A percentile compares a stretch with the other conserved stretches of the same genome.
Evolutionary conservation across 768 basidiomycete species (phyloP).

Genomic region (Rhodotorula paludigena): DNA sequence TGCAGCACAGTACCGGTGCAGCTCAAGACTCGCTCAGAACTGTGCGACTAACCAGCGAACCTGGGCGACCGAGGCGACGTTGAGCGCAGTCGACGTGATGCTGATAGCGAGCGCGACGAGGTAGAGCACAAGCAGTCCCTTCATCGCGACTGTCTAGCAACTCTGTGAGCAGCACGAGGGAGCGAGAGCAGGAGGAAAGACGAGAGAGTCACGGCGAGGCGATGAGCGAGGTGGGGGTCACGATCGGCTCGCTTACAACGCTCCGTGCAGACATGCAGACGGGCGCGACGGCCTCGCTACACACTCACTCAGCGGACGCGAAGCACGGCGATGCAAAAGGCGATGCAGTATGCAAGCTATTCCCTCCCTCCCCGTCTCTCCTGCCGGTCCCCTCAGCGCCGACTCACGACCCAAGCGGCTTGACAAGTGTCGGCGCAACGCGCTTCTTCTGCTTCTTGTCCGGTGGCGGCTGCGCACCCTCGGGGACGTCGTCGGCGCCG

Average conservation of each 20-base stretch:
- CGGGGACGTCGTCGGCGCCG: not conserved
- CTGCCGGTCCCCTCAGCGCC: too few species aligned
- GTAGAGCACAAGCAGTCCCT: constrained; percentile 12
- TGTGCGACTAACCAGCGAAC: not conserved
- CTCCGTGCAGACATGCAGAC: too few species aligned
- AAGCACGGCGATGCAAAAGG: too few species aligned
- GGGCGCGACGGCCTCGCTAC: too few species aligned
- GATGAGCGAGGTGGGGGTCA: not conserved
- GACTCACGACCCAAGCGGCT: not conserved
- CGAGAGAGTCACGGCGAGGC: not conserved
- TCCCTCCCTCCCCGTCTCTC: too few species aligned
- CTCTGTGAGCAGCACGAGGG: not conserved
- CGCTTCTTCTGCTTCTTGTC: constrained; percentile 13
- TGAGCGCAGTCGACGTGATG: constrained; percentile 1
- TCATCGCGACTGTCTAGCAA: not conserved
- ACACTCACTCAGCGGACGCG: too few species aligned
- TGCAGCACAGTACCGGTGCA: not conserved
- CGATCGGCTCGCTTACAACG: too few species aligned
- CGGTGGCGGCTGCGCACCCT: not conserved
- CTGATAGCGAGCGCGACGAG: constrained; percentile 2
- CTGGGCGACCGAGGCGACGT: not conserved
- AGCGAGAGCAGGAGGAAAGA: too few species aligned
- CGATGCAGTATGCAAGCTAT: too few species aligned
- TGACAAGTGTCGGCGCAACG: constrained; percentile 10
- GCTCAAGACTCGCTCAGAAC: not conserved